Base-by-base conservation (phyloP, 2,329 filamentous ascomycete species). In the Ophiocordyceps camponoti-floridani region DNA sequence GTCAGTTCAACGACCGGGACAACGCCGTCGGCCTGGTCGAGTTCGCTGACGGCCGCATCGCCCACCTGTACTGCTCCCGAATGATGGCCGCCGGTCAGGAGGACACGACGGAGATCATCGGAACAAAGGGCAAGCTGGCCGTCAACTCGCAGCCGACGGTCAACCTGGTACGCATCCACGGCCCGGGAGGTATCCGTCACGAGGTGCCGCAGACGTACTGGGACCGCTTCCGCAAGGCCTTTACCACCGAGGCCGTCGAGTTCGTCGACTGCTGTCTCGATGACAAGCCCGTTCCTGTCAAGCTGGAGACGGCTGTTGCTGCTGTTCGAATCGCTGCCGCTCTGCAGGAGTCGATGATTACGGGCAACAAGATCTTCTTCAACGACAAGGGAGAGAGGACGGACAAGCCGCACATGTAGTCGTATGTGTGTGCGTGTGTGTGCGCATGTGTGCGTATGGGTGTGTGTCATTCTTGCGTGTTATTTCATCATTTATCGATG, bases 81-180 rank as follows among this genome's bases (percentile, higher is more conserved):
- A 82, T 81, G 73, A 82, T 82, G 72, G 73, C 77, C 0, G 70
- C 73, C 0, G 79, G 79, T 0, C 77, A 82, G 57, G 72, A 80
- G 48, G 79, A 82, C 55, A 72, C 68, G 47, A 79, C 77, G 0
- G 77, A 82, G 59, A 71, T 82, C 49, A 77, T 82, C 45, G 79
- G 77, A 12, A 82, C 78, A 1, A 66, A 70, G 51, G 77, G 78
- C 38, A 82, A 81, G 56, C 53, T 82, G 6, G 61, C 66, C 1
- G 65, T 82, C 48, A 82, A 82, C 52, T 67, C 64, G 7, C 69
- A 75, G 47, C 77, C 77, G 2, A 61, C 62, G 40, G 59, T 56
- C 4, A 72, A 72, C 46, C 61, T 78, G 19, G 68, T 80, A 23
- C 69, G 75, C 47, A 62, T 73, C 41, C 69, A 74, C 54, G 64